Base-by-base conservation (phyloP, 768 basidiomycete genomes). In the Phylloporus arenicola region DNA sequence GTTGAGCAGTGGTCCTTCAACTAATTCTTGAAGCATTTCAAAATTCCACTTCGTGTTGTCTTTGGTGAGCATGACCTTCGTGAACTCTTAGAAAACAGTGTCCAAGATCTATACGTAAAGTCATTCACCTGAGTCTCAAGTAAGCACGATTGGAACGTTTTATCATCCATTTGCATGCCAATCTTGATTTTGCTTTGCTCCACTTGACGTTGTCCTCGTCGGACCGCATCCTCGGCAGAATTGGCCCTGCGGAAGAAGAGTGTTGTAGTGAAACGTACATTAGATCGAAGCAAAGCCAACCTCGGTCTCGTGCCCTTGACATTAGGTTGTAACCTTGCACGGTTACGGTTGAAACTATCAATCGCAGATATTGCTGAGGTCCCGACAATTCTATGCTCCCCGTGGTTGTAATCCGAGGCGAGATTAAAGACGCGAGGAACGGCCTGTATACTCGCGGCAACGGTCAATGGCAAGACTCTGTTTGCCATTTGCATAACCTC, bases 91-190 rank as follows among this genome's bases (percentile, higher is more conserved):
- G 19, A 47, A 51, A 31, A 22, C 6, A 24, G 48, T 37, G 29
- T 13, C 16, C 33, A 14, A 35, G 19, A 51, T 38, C 19, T 19
- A 24, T 51, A 39, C 13, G 13, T 20, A 25, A 50, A 47, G 1
- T 12, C 12, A 64, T 64, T 53, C 46, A 92, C 92, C 69, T 92
- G 89, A 2, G 92, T 91, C 59, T 96, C 92, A 19, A 93, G 75
- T 44, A 99, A 72, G 35, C 76, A 79, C 4, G 83, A 74, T 62
- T 94, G 91, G 69, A 98, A 99, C 4, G 86, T 80, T 64, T 78
- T 85, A 67, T 98, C 96, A 64, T 99, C 96, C 82, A 98, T 90
- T 69, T 92, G 88, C 79, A 96, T 83, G 52, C 86, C 88, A 63
- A 88, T 78, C 64, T 92, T 91, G 47, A 96, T 75, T 68, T 90